phyloP scores from a whole-genome alignment of 176 grass and related monocot genomes.

The Alopecurus myosuroides region DNA sequence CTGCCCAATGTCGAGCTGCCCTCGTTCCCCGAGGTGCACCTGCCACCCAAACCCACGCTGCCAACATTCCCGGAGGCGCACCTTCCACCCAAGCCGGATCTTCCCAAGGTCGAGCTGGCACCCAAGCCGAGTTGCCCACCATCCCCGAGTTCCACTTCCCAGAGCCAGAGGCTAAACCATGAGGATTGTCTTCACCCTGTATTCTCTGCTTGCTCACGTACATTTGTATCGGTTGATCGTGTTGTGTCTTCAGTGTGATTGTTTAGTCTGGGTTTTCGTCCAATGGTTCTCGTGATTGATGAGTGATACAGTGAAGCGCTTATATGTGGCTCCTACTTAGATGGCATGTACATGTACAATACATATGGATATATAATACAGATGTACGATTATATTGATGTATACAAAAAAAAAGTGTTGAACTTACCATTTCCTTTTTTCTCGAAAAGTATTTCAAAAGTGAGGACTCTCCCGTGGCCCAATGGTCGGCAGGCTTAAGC shows the following conservation, averaged over 20 bases:
- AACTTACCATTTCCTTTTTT: background rate
- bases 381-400: background rate
- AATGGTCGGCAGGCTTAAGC: no score
- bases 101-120: background rate
- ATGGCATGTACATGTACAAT: background rate
- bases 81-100: background rate
- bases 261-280: background rate
- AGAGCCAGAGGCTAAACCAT: conserved; percentile 22
- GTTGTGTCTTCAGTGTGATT: background rate
- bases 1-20: conserved; percentile 13
- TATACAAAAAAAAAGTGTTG: background rate
- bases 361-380: background rate
- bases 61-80: background rate
- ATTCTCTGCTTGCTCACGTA: background rate
- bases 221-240: background rate
- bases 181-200: background rate
- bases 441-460: background rate
- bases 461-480: no score
- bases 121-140: background rate
- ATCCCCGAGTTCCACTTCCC: conserved; percentile 1
- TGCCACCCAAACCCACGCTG: conserved; percentile 5
- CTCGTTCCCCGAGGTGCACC: conserved; percentile 9
- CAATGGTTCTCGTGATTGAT: background rate
- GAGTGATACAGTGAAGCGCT: background rate
- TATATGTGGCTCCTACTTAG: background rate